These are phyloP conservation scores for Suillus sp. DNA, from an alignment of 768 basidiomycete genomes.

Conservation along the genomic window DNA sequence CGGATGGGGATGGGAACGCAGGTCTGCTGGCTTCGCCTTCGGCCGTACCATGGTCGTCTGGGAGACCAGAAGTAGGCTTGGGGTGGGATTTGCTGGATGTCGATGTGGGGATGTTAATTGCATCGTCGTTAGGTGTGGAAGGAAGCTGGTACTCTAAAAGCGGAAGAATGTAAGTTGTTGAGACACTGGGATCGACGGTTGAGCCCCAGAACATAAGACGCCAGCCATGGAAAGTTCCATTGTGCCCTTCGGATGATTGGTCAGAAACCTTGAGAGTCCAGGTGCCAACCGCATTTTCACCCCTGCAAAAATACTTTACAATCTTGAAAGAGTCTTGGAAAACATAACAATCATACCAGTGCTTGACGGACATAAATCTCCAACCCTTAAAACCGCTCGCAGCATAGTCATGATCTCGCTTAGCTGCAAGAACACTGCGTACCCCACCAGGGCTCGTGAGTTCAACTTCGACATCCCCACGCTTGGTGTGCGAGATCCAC, in stretches of 20 bases:
- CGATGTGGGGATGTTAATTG: conserved; percentile 40
- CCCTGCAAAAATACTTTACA: conserved; percentile 55
- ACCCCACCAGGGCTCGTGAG: conserved; percentile 84
- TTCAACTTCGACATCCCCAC: conserved; percentile 95
- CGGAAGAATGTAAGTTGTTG: conserved; percentile 63
- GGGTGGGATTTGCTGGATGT: conserved; percentile 61
- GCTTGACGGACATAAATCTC: conserved; percentile 98
- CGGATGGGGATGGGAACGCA: conserved; percentile 52
- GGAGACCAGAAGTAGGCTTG: conserved; percentile 87
- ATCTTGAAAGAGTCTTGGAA: conserved; percentile 6
- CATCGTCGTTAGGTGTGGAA: conserved; percentile 47
- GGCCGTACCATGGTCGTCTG: conserved; percentile 80
- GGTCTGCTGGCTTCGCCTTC: conserved; percentile 82
- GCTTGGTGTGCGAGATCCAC: conserved; percentile 83
- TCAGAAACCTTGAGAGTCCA: conserved; percentile 93
- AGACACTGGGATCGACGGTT: conserved; percentile 68
- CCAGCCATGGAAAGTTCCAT: conserved; percentile 85
- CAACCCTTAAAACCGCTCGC: conserved; percentile 84
- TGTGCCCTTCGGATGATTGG: conserved; percentile 57
- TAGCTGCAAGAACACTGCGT: conserved; percentile 78
- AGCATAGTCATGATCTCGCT: conserved; percentile 64
- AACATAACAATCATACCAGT: conserved; percentile 62
- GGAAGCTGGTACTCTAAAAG: conserved; percentile 51
- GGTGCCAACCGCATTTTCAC: conserved; percentile 84
- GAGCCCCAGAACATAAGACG: conserved; percentile 92